phyloP scores from a whole-genome alignment of 345 rosid species.

The Populus euphratica region DNA sequence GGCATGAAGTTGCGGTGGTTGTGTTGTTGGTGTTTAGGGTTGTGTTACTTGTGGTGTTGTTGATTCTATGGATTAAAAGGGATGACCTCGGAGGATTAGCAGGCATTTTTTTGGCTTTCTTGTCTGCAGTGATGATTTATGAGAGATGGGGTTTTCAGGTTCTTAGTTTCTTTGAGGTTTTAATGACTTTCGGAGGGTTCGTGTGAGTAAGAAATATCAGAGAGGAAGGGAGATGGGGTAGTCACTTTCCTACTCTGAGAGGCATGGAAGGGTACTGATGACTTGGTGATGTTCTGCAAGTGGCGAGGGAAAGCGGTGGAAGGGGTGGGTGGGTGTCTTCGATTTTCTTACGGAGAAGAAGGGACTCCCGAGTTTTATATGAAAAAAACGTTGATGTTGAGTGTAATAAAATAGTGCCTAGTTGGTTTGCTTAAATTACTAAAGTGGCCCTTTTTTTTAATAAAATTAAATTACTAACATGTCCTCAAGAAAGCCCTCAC shows the following conservation, averaged over 20 bases:
- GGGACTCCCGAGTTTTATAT: neutral
- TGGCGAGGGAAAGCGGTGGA: neutral
- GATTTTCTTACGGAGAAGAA: constrained; percentile 1
- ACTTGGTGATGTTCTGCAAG: neutral
- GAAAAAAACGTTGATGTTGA: neutral
- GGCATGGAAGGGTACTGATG: neutral
- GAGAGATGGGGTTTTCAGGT: neutral
- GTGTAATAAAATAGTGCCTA: neutral
- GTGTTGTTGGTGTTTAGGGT: constrained; percentile 3
- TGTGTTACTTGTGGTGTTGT: constrained; percentile 9
- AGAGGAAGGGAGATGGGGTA: constrained; percentile 13
- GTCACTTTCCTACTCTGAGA: neutral
- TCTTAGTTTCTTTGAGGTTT: neutral
- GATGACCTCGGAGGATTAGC: constrained; percentile 28
- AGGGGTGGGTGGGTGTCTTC: constrained; percentile 1
- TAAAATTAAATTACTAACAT: neutral
- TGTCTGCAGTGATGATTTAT: neutral
- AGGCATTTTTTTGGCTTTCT: constrained; percentile 19
- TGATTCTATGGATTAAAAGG: constrained; percentile 29
- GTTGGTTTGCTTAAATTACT: constrained; percentile 6
- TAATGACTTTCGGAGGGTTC: neutral
- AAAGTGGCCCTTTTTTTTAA: neutral
- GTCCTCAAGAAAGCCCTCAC: neutral
- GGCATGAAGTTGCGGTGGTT: constrained; percentile 3
- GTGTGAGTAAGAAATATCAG: neutral